Conservation (phyloP, 371 early-diverging fungal species). For the Mortierella sp. region DNA sequence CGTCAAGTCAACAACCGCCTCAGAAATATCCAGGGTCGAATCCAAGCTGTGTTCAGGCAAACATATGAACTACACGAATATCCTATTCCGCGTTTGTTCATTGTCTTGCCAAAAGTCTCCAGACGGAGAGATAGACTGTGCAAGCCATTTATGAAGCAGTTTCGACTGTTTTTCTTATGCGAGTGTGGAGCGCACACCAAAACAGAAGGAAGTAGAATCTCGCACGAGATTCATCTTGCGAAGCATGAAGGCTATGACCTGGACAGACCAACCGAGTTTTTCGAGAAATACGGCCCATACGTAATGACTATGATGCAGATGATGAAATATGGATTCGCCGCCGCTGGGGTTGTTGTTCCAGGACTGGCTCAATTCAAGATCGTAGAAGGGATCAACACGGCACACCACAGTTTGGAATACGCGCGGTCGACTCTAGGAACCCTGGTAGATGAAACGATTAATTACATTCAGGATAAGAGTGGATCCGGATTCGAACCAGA, state of each 20-base stretch:
- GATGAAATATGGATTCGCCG: constrained; percentile 23
- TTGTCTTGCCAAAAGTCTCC: constrained; percentile 14
- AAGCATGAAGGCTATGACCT: constrained; percentile 45
- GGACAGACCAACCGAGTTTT: constrained; percentile 37
- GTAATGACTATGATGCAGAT: constrained; percentile 30
- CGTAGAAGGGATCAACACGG: constrained; percentile 3
- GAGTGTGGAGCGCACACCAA: constrained; percentile 34
- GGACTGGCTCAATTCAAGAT: constrained; percentile 14
- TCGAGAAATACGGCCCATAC: constrained; percentile 32
- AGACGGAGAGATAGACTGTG: background rate
- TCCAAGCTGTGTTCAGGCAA: constrained; percentile 1
- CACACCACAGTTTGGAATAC: background rate
- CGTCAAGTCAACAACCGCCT: constrained; percentile 3
- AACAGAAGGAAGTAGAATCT: background rate
- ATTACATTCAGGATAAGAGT: background rate
- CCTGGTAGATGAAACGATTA: constrained; percentile 7
- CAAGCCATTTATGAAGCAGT: constrained; percentile 21
- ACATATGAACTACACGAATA: constrained; percentile 35
- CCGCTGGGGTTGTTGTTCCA: constrained; percentile 31
- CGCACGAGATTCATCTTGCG: constrained; percentile 35
- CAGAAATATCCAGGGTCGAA: background rate
- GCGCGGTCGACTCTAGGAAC: background rate
- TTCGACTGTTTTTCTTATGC: constrained; percentile 38
- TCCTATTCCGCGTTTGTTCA: constrained; percentile 32
- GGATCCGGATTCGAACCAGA: background rate